A percentile compares a stretch with the other conserved stretches of the same genome.
Conservation (phyloP, 768 basidiomycete genomes). For the Xerocomus spinulosus region DNA sequence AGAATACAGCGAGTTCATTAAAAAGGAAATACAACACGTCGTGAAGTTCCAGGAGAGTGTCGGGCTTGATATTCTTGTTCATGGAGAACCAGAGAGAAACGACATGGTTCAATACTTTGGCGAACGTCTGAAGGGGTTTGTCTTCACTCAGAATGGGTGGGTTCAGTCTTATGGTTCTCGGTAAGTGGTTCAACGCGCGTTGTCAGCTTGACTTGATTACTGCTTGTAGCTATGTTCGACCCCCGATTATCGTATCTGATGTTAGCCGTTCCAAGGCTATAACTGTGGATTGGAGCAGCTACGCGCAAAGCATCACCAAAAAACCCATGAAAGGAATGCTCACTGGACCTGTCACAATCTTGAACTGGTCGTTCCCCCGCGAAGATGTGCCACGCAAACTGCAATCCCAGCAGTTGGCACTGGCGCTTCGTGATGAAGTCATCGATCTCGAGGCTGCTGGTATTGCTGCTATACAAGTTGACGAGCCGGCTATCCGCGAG, state of each 20-base stretch:
- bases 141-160: conserved; percentile 98
- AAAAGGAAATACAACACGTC: conserved; percentile 91
- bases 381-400: conserved; percentile 94
- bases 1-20: conserved; percentile 96
- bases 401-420: conserved; percentile 96
- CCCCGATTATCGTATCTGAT: conserved; percentile 97
- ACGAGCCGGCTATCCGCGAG: conserved; percentile 99
- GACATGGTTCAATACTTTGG: conserved; percentile 99
- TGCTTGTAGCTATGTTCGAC: conserved; percentile 78
- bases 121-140: conserved; percentile 90
- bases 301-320: conserved; percentile 90
- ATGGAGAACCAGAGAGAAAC: conserved; percentile 98
- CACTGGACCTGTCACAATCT: conserved; percentile 95
- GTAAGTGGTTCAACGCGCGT: conserved; percentile 36
- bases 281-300: conserved; percentile 95
- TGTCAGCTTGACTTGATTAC: conserved; percentile 7
- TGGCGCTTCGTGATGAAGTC: conserved; percentile 97
- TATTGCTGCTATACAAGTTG: conserved; percentile 97
- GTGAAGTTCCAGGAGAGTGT: conserved; percentile 97
- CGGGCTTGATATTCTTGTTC: conserved; percentile 94
- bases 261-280: conserved; percentile 90
- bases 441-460: conserved; percentile 94
- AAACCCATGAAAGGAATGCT: conserved; percentile 99
- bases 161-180: conserved; percentile 99
- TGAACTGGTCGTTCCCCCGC: conserved; percentile 99